These are phyloP conservation scores for Syncephalastrum monosporum DNA, from an alignment of 371 early-diverging fungal species.

Conservation along the genomic window DNA sequence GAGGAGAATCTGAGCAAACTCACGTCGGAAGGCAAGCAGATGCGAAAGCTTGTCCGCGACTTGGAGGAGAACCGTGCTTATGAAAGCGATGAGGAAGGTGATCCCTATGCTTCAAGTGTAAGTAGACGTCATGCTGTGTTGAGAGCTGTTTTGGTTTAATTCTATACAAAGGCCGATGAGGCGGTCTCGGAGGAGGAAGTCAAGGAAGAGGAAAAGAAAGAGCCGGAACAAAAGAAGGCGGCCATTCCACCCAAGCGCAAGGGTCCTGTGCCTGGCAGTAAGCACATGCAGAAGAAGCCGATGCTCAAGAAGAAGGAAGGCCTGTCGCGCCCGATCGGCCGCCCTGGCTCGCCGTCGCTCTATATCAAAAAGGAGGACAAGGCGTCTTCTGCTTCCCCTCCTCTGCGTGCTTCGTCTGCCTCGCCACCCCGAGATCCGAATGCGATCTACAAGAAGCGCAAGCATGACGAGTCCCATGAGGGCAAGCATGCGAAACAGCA, in stretches of 20 bases:
- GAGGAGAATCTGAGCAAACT: slow-evolving; percentile 22
- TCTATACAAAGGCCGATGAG: slow-evolving; percentile 41
- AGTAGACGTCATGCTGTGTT: slow-evolving; percentile 18
- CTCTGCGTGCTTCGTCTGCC: slow-evolving; percentile 3
- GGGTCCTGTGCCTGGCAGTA: slow-evolving; percentile 26
- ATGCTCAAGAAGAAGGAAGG: slow-evolving; percentile 53
- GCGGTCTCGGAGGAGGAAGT: slow-evolving; percentile 46
- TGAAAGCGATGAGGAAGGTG: slow-evolving; percentile 73
- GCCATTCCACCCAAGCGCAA: slow-evolving; percentile 39
- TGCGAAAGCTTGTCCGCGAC: slow-evolving; percentile 73
- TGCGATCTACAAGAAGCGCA: slow-evolving; percentile 32
- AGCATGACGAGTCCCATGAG: slow-evolving; percentile 20
- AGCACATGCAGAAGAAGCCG: slow-evolving; percentile 32
- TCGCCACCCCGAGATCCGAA: slow-evolving; percentile 8
- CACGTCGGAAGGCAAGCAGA: slow-evolving; percentile 53
- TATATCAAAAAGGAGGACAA: slow-evolving; percentile 37
- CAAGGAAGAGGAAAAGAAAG: slow-evolving; percentile 45
- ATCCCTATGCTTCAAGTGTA: slow-evolving; percentile 72
- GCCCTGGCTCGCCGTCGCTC: slow-evolving; percentile 41
- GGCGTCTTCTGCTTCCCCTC: slow-evolving; percentile 32
- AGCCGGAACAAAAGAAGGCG: slow-evolving; percentile 37
- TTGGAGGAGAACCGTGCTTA: slow-evolving; percentile 71
- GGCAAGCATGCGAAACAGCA: slow-evolving; percentile 9
- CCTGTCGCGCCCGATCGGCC: slow-evolving; percentile 42
- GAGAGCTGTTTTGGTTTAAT: slow-evolving; percentile 8